Percentiles rank a stretch among this genome's conserved stretches.
Evolutionary conservation across 352 stramenopile species (phyloP).

Genomic region (Saprolegnia diclina): DNA sequence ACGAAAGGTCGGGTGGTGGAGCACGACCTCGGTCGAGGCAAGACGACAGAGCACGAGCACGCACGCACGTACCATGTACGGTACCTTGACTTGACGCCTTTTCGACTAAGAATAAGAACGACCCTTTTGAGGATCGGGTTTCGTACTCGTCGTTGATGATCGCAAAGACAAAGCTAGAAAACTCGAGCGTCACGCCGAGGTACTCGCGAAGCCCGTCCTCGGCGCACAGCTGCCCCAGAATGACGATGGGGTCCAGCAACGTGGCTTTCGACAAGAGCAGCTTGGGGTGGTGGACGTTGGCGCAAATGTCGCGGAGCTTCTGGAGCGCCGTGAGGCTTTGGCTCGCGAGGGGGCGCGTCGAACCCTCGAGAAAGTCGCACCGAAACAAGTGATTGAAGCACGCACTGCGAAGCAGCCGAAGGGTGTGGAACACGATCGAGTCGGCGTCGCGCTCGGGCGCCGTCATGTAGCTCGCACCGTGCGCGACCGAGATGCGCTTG

Average conservation of each 20-base stretch:
- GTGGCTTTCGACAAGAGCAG: slow-evolving; percentile 1
- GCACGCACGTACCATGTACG: slow-evolving; percentile 13
- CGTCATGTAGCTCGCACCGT: slow-evolving; percentile 20
- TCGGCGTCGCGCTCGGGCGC: slow-evolving; percentile 17
- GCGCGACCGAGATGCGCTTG: slow-evolving; percentile 12
- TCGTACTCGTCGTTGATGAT: slow-evolving; percentile 19
- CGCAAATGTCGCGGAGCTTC: slow-evolving; percentile 21
- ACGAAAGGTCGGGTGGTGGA: not conserved
- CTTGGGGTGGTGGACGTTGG: slow-evolving; percentile 13
- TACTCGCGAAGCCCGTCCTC: slow-evolving; percentile 25
- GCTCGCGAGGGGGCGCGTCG: not conserved
- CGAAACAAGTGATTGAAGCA: slow-evolving; percentile 27
- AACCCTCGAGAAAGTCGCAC: slow-evolving; percentile 6
- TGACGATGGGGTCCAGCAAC: slow-evolving; percentile 12
- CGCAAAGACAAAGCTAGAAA: slow-evolving; percentile 12
- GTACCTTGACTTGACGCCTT: slow-evolving; percentile 17
- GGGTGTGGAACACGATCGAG: slow-evolving; percentile 19
- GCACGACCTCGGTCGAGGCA: not conserved
- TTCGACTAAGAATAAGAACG: not conserved
- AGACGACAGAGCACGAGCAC: slow-evolving; percentile 24
- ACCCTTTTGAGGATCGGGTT: not conserved
- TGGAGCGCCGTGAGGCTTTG: slow-evolving; percentile 7
- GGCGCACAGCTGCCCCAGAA: slow-evolving; percentile 15
- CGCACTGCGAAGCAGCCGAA: slow-evolving; percentile 6
- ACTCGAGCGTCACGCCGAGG: slow-evolving; percentile 7